phyloP scores from a whole-genome alignment of 352 stramenopile species.

The Globisporangium acanthophoron region DNA sequence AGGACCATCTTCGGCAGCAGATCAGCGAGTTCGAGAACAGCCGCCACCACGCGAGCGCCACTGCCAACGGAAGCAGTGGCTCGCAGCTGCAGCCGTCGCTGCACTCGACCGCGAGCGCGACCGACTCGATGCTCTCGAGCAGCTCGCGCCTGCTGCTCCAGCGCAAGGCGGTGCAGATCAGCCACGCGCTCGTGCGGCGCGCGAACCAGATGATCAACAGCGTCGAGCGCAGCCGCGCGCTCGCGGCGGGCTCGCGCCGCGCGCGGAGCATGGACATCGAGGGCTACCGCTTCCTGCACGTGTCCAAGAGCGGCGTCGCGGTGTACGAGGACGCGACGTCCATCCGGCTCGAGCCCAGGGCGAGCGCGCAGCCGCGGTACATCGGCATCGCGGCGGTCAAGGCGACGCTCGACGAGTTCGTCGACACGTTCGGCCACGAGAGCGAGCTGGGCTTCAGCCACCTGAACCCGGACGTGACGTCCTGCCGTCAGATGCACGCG shows the following conservation, averaged over 20 bases:
- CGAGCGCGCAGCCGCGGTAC: constrained; percentile 3
- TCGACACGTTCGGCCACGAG: constrained; percentile 18
- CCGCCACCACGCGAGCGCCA: background rate
- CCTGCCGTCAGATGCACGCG: constrained; percentile 16
- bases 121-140: constrained; percentile 5
- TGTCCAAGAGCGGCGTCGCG: constrained; percentile 4
- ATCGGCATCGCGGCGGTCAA: constrained; percentile 13
- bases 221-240: constrained; percentile 8
- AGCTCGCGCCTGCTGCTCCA: constrained; percentile 7
- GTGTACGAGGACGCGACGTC: constrained; percentile 14
- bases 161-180: constrained; percentile 8
- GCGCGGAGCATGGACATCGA: constrained; percentile 9
- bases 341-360: constrained; percentile 1
- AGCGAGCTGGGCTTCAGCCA: background rate
- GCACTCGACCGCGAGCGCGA: background rate
- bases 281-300: constrained; percentile 9
- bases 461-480: constrained; percentile 14
- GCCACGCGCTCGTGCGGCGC: constrained; percentile 9
- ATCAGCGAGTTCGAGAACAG: background rate
- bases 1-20: background rate
- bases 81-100: constrained; percentile 1
- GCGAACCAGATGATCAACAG: constrained; percentile 12
- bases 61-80: constrained; percentile 7
- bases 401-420: constrained; percentile 26
- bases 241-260: background rate